phyloP scores from a whole-genome alignment of 192 early-diverging fungal species.

The Physocladia obscura region DNA sequence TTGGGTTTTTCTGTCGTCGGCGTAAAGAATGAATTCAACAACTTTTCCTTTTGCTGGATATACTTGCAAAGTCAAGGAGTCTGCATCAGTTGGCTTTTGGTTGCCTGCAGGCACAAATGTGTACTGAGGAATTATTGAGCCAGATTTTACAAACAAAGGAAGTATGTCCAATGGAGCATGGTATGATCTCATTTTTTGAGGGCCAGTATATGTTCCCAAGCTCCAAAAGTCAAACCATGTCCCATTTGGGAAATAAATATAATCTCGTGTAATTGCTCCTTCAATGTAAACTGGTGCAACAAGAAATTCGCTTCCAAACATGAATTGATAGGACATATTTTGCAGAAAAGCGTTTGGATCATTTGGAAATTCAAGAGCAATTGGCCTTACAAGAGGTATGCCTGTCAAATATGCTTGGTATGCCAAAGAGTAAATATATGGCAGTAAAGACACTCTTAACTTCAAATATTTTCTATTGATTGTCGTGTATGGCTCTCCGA shows the following conservation, averaged over 20 bases:
- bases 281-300: constrained; percentile 13
- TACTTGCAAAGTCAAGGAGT: not conserved
- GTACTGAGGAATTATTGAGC: constrained; percentile 16
- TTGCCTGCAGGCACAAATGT: not conserved
- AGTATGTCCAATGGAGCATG: constrained; percentile 15
- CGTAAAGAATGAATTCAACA: not conserved
- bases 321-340: not conserved
- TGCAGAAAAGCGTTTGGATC: not conserved
- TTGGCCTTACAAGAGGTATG: not conserved
- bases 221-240: constrained; percentile 18
- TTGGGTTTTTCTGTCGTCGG: constrained; percentile 2
- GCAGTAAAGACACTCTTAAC: constrained; percentile 1
- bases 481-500: constrained; percentile 21
- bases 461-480: constrained; percentile 18
- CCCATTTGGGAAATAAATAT: constrained; percentile 13
- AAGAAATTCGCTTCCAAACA: constrained; percentile 20
- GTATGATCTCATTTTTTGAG: not conserved
- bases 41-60: not conserved
- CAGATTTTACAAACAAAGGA: constrained; percentile 19
- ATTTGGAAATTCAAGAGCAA: constrained; percentile 11
- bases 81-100: not conserved
- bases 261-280: not conserved
- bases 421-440: constrained; percentile 12
- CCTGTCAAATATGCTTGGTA: constrained; percentile 3
- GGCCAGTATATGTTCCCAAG: not conserved